Evolutionary conservation across 163 green algal genomes (phyloP).

Genomic region (Chlorella variabilis): DNA sequence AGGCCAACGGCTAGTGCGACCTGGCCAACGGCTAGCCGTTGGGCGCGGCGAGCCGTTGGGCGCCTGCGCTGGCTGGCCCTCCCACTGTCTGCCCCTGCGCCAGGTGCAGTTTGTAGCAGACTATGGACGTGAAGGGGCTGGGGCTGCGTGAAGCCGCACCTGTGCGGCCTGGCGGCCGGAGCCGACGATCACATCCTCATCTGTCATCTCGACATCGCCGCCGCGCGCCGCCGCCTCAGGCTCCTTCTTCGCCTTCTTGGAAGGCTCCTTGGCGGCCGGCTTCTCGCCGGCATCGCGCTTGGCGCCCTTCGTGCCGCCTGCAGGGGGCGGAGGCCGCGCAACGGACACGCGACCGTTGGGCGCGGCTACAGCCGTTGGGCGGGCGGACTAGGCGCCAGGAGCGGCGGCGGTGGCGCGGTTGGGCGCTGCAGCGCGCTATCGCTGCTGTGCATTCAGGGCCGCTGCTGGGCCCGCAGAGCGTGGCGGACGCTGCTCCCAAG

Average conservation of each 20-base stretch:
- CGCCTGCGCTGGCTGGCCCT: too few species aligned
- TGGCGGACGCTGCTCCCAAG: neutral
- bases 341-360: neutral
- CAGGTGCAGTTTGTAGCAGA: neutral
- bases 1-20: neutral
- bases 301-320: slow-evolving; percentile 33
- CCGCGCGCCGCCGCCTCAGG: neutral
- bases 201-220: slow-evolving; percentile 25
- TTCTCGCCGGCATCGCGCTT: slow-evolving; percentile 37
- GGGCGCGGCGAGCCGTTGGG: too few species aligned
- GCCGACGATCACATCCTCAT: slow-evolving; percentile 34
- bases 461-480: too few species aligned
- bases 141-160: too few species aligned
- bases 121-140: too few species aligned
- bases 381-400: neutral
- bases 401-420: neutral
- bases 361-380: neutral
- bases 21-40: too few species aligned
- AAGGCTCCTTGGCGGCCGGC: slow-evolving; percentile 30
- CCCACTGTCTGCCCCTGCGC: too few species aligned
- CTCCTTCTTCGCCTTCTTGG: slow-evolving; percentile 38
- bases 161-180: slow-evolving; percentile 51
- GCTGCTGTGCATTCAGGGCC: too few species aligned
- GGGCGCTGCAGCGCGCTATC: neutral
- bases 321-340: neutral